phyloP scores from a whole-genome alignment of 2,329 filamentous ascomycete species.

The Pseudogymnoascus sp. region DNA sequence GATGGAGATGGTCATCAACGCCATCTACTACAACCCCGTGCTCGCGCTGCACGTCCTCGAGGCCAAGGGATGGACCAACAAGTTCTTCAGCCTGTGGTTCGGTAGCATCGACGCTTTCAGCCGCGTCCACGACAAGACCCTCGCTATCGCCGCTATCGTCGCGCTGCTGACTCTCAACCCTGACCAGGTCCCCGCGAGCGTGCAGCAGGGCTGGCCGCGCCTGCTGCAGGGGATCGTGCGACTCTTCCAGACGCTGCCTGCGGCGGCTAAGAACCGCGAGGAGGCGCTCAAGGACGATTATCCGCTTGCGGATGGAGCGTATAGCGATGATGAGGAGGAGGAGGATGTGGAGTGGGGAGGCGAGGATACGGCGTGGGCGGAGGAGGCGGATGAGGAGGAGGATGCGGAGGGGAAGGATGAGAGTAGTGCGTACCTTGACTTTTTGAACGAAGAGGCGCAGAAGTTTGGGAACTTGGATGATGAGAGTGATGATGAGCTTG shows the following conservation, averaged over 20 bases:
- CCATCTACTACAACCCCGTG: conserved; percentile 91
- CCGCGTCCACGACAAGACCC: conserved; percentile 95
- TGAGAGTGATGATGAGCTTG: conserved; percentile 76
- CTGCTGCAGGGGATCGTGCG: conserved; percentile 81
- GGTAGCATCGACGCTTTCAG: conserved; percentile 89
- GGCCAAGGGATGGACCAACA: conserved; percentile 88
- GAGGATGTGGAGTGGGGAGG: conserved; percentile 63
- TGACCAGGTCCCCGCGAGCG: conserved; percentile 79
- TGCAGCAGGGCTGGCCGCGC: conserved; percentile 91
- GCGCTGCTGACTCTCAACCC: conserved; percentile 71
- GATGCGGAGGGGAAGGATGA: conserved; percentile 70
- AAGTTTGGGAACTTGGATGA: conserved; percentile 69
- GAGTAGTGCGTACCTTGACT: conserved; percentile 89
- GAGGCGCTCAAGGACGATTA: conserved; percentile 88
- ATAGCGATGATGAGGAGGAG: conserved; percentile 64
- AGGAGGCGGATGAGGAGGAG: conserved; percentile 49
- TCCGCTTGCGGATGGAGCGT: conserved; percentile 52
- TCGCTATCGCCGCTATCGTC: conserved; percentile 90
- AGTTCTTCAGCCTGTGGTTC: conserved; percentile 98
- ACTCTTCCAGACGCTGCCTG: conserved; percentile 84
- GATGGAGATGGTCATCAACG: conserved; percentile 98
- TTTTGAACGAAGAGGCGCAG: conserved; percentile 86
- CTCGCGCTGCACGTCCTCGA: conserved; percentile 84
- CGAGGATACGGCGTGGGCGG: conserved; percentile 72
- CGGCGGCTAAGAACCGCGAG: conserved; percentile 83